A percentile compares a stretch with the other conserved stretches of the same genome.
Conservation (phyloP, 2,329 filamentous ascomycete species). For the Teratosphaeria zuluensis region DNA sequence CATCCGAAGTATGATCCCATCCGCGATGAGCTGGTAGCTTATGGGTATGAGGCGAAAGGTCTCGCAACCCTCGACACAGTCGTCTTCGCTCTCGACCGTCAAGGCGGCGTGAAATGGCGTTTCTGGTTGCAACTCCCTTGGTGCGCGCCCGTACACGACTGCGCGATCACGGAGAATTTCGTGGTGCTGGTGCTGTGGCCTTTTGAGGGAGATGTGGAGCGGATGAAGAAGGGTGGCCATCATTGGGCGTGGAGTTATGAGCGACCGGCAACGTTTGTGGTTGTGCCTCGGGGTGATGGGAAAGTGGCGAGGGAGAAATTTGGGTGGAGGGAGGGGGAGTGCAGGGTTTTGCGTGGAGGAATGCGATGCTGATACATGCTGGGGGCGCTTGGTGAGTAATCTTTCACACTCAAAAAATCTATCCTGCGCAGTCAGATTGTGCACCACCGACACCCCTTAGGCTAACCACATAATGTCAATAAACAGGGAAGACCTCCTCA, state of each 20-base stretch:
- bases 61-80: conserved; percentile 27
- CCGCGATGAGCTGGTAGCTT: conserved; percentile 33
- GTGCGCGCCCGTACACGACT: conserved; percentile 32
- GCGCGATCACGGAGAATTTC: conserved; percentile 31
- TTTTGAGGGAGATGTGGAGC: conserved; percentile 27
- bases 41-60: conserved; percentile 34
- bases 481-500: neutral
- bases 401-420: too few species aligned
- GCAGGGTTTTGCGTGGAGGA: neutral
- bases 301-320: neutral
- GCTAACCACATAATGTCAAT: too few species aligned
- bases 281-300: neutral
- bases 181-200: conserved; percentile 30
- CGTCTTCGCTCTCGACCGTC: conserved; percentile 29
- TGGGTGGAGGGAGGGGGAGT: neutral
- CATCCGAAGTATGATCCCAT: conserved; percentile 37
- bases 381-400: neutral
- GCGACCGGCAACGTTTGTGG: neutral
- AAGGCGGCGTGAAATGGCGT: conserved; percentile 30
- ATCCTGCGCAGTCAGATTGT: too few species aligned
- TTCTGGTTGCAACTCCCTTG: conserved; percentile 33
- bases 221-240: conserved; percentile 30
- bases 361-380: neutral
- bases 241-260: conserved; percentile 28
- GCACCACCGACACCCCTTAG: too few species aligned